Evolutionary conservation across 129 eudicot species (phyloP).

Genomic region (Sambucus nigra): DNA sequence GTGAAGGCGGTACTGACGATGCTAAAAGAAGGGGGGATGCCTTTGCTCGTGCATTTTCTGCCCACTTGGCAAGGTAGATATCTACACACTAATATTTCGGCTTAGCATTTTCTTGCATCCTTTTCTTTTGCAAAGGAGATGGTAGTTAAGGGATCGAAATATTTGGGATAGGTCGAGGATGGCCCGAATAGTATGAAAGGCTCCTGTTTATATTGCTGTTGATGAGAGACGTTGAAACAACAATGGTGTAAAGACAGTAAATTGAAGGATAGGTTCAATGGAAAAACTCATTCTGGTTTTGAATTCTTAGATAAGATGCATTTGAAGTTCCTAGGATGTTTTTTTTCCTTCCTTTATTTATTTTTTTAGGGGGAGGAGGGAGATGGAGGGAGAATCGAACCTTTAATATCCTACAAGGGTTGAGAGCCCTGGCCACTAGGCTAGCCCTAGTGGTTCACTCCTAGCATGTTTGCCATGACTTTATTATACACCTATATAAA

Average conservation of each 20-base stretch:
- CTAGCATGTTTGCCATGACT: too few relatives aligned
- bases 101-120: not conserved
- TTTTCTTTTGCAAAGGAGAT: not conserved
- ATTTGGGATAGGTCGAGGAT: not conserved
- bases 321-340: too few relatives aligned
- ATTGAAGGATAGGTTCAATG: too few relatives aligned
- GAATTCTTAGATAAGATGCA: not conserved
- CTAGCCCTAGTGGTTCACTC: too few relatives aligned
- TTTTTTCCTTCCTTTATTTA: too few relatives aligned
- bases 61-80: conserved; percentile 82
- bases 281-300: not conserved
- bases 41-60: conserved; percentile 96
- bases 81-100: not conserved
- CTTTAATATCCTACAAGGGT: too few relatives aligned
- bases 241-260: too few relatives aligned
- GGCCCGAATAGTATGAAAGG: not conserved
- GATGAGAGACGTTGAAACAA: not conserved
- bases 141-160: not conserved
- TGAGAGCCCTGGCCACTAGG: too few relatives aligned
- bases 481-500: too few relatives aligned
- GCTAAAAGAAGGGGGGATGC: conserved; percentile 98
- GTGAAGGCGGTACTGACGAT: conserved; percentile 99
- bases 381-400: too few relatives aligned
- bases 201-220: too few relatives aligned
- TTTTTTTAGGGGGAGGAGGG: too few relatives aligned